A percentile compares a stretch with the other conserved stretches of the same genome.
Evolutionary conservation across 345 rosid species (phyloP).

Genomic region (Populus nigra): DNA sequence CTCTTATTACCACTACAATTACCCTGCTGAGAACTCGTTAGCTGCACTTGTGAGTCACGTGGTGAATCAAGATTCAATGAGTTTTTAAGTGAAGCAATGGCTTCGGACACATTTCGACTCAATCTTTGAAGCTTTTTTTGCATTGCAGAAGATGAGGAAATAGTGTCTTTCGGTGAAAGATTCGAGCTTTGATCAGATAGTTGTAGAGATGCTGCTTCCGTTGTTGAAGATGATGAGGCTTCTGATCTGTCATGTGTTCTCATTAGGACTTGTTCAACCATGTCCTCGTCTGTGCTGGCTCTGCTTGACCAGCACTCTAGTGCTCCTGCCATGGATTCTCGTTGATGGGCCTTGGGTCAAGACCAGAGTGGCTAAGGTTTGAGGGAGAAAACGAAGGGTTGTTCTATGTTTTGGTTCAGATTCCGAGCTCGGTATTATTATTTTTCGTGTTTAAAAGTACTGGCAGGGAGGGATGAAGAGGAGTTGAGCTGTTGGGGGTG

Average conservation of each 20-base stretch:
- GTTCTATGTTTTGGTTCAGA: background rate
- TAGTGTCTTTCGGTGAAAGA: constrained; percentile 9
- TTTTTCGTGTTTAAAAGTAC: background rate
- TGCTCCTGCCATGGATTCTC: constrained; percentile 73
- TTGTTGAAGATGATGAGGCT: background rate
- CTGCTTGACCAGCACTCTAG: constrained; percentile 96
- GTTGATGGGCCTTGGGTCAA: background rate
- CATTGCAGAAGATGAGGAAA: constrained; percentile 45
- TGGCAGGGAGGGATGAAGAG: background rate
- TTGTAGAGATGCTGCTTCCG: background rate
- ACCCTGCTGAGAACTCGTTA: background rate
- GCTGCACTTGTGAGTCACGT: constrained; percentile 30
- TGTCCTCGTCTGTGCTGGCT: constrained; percentile 79
- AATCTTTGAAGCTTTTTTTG: constrained; percentile 79
- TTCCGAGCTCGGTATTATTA: background rate
- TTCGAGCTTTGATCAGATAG: constrained; percentile 1
- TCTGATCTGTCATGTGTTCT: constrained; percentile 64
- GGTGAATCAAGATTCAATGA: constrained; percentile 73
- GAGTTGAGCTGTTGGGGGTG: background rate
- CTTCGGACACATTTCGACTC: constrained; percentile 81
- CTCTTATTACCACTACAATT: constrained; percentile 18
- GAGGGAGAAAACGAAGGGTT: background rate
- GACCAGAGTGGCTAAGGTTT: background rate
- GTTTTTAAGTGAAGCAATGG: constrained; percentile 83
- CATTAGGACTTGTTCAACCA: constrained; percentile 94